Evolutionary conservation across 192 early-diverging fungal species (phyloP).

Genomic region (Umbelopsis ramanniana): DNA sequence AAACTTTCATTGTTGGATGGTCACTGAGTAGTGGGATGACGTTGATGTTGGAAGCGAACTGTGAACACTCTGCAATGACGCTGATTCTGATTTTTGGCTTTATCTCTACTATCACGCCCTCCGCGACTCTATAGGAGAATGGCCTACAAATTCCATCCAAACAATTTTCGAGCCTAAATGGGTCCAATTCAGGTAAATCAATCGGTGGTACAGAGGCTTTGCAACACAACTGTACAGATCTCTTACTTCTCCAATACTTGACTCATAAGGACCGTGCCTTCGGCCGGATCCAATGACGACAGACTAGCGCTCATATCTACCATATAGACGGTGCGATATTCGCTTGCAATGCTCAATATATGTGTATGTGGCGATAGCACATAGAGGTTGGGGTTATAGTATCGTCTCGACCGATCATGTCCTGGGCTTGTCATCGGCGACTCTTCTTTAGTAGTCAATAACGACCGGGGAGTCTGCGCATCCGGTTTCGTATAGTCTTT

Average conservation of each 20-base stretch:
- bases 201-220: neutral
- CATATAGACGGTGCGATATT: conserved; percentile 69
- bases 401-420: neutral
- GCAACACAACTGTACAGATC: neutral
- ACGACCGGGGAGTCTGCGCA: no score
- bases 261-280: conserved; percentile 47
- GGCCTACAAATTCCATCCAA: conserved; percentile 40
- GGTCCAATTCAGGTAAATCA: neutral
- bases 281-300: conserved; percentile 52
- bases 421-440: neutral
- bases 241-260: conserved; percentile 57
- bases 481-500: neutral
- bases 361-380: conserved; percentile 67
- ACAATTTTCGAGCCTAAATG: conserved; percentile 35
- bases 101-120: conserved; percentile 18
- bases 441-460: neutral
- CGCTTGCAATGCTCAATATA: conserved; percentile 59
- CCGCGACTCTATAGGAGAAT: conserved; percentile 38
- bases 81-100: conserved; percentile 48
- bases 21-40: conserved; percentile 52
- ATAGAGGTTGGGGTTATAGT: conserved; percentile 34
- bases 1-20: conserved; percentile 59
- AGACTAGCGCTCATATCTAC: conserved; percentile 73
- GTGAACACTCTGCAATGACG: conserved; percentile 62
- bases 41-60: conserved; percentile 60